Evolutionary conservation across 441 rosid genomes (phyloP).

Genomic region (Francoa sonchifolia): DNA sequence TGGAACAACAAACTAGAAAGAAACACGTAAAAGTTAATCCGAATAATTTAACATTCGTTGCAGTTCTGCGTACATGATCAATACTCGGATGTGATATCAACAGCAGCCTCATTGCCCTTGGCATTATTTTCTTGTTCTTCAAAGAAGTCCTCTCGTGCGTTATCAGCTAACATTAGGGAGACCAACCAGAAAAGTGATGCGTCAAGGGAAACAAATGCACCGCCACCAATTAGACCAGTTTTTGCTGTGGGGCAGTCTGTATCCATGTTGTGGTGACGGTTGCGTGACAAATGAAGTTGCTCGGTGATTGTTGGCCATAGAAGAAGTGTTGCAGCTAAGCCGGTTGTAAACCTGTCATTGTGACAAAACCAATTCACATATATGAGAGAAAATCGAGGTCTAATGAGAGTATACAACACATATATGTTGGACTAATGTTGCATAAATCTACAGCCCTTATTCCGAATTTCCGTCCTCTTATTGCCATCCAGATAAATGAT

Average conservation of each 20-base stretch:
- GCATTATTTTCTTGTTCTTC: slow-evolving; percentile 32
- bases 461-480: too few relatives aligned
- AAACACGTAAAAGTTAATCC: too few relatives aligned
- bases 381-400: too few relatives aligned
- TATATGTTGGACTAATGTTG: too few relatives aligned
- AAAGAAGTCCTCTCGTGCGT: slow-evolving; percentile 86
- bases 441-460: too few relatives aligned
- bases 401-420: too few relatives aligned
- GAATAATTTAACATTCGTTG: too few relatives aligned
- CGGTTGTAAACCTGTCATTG: slow-evolving; percentile 46
- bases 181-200: slow-evolving; percentile 87
- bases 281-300: slow-evolving; percentile 56
- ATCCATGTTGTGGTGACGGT: slow-evolving; percentile 37
- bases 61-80: too few relatives aligned
- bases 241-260: slow-evolving; percentile 80
- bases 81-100: too few relatives aligned
- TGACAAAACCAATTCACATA: background rate
- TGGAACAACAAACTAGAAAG: too few relatives aligned
- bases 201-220: slow-evolving; percentile 92
- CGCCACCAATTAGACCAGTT: slow-evolving; percentile 89
- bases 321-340: slow-evolving; percentile 51
- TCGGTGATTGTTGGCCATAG: slow-evolving; percentile 83
- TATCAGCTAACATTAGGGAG: slow-evolving; percentile 77
- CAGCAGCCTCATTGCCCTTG: too few relatives aligned
- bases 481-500: too few relatives aligned